These are phyloP conservation scores for Endocalyx cinctus DNA, from an alignment of 2,329 filamentous ascomycete genomes.

Conservation along the genomic window DNA sequence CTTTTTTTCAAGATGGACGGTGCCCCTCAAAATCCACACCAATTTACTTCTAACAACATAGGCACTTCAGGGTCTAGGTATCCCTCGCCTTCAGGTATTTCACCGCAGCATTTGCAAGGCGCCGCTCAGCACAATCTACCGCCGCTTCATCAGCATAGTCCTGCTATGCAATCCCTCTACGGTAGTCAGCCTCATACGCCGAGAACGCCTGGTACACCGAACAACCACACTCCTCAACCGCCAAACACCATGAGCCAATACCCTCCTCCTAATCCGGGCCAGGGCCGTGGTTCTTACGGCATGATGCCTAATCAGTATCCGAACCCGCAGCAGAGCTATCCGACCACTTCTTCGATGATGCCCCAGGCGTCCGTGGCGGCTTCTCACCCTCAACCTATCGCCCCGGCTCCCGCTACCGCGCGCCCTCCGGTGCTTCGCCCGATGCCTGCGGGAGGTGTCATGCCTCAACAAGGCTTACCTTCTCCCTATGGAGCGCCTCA, in stretches of 20 bases:
- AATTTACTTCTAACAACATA: slow-evolving; percentile 53
- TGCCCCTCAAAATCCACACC: slow-evolving; percentile 31
- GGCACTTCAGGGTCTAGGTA: slow-evolving; percentile 48
- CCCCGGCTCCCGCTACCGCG: slow-evolving; percentile 60
- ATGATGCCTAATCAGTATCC: slow-evolving; percentile 53
- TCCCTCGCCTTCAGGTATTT: slow-evolving; percentile 47
- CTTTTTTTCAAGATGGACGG: slow-evolving; percentile 54
- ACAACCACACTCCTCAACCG: slow-evolving; percentile 56
- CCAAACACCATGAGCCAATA: slow-evolving; percentile 43
- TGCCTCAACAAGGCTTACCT: slow-evolving; percentile 52
- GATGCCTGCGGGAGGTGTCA: slow-evolving; percentile 65
- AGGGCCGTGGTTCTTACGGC: slow-evolving; percentile 45
- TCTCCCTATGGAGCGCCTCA: slow-evolving; percentile 57
- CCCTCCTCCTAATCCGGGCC: slow-evolving; percentile 22
- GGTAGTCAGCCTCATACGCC: slow-evolving; percentile 58
- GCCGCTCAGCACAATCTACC: slow-evolving; percentile 51
- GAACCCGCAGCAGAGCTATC: slow-evolving; percentile 50
- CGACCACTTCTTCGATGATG: slow-evolving; percentile 57
- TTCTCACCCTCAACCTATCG: slow-evolving; percentile 71
- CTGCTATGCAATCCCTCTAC: slow-evolving; percentile 50
- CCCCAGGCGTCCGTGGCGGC: slow-evolving; percentile 62
- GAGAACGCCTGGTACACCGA: slow-evolving; percentile 58
- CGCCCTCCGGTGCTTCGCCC: slow-evolving; percentile 60
- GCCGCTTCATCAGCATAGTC: slow-evolving; percentile 44
- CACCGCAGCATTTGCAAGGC: slow-evolving; percentile 47